Base-by-base conservation (phyloP, 2,329 filamentous ascomycete species). In the Neofusicoccum sp. region DNA sequence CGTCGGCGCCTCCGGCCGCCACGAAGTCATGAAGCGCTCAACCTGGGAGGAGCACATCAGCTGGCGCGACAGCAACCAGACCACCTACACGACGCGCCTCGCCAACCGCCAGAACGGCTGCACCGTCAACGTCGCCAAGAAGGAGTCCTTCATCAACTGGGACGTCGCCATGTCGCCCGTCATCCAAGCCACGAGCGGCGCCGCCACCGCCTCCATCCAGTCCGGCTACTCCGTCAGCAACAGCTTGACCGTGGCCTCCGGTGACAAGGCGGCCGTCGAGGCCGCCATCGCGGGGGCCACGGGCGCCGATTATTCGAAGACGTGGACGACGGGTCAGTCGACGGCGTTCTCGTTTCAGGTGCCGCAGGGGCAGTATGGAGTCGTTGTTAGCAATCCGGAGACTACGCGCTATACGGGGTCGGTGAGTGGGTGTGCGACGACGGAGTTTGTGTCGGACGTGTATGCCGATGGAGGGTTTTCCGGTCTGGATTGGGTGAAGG, bases 321-420 rank as follows among this genome's bases (percentile, higher is more conserved):
- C 33, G 4, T 54, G 50, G 50, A 69, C 71, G 3, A 74, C 73
- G 1, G 54, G 67, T 0, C 69, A 77, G 63, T 65, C 71, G 0
- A 70, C 74, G 45, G 66, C 66, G 2, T 75, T 76, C 59, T 64
- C 64, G 3, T 77, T 72, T 54, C 66, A 62, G 3, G 73, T 80
- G 0, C 76, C 77, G 1, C 66, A 61, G 0, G 76, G 73, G 48
- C 74, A 78, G 67, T 76, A 73, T 64, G 78, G 77, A n/a, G 70
- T 75, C 12, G 73, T 79, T 39, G 75, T 80, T n/a, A 78, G 72
- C 68, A 80, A 76, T 67, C 74, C 70, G 3, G 69, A 66, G 67
- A 77, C 71, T 16, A 73, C 70, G 64, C 71, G 72, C 34, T 70
- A 66, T 37, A 71, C 67, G 14, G 78, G 77, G 22, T 73, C 71